Base-by-base conservation (phyloP, 305 asterid genomes). In the Plantago lanceolata region DNA sequence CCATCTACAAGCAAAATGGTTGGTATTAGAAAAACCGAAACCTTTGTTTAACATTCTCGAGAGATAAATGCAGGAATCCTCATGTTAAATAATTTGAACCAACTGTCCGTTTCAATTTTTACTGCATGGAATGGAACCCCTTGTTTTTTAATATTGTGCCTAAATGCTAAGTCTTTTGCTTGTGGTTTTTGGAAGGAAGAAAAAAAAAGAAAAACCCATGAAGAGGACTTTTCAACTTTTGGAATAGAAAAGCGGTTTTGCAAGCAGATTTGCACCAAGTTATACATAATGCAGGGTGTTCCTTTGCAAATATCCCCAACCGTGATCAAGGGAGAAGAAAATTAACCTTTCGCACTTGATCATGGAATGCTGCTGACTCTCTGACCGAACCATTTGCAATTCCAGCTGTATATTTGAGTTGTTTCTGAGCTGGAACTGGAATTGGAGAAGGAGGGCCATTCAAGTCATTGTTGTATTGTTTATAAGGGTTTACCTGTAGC, bases 391-490 rank as follows among this genome's bases (percentile, higher is more conserved):
- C 86, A 76, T 83, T 94, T 48, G 87, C 96, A 48, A 94, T 88
- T 72, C 99, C 97, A 9, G 90, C 96, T 18, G 97, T 86, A 73
- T 88, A 94, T 66, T 90, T 90, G 62, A 90, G 96, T 71, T 94
- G 99, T 70, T 94, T 94, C 81, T 85, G 99, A 49, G 98, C 97
- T 67, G 97, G 96, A 29, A 90, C 87, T 1, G 94, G 88, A 62
- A 90, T 78, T 57, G 99, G 96, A 70, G 96, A 90, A 57, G 87
- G 59, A 17, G 91, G 96, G 52, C 85, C 74, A 60, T 81, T 74
- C 86, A 82, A 81, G 44, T 82, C 91, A 66, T 82, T 87, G 26
- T 87, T 84, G 6, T 81, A 67, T 72, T 88, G 88, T 69, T 84
- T 90, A 76, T 74, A 88, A 66, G 84, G 67, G 72, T 78, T 81